Conservation (phyloP, 192 early-diverging fungal species). For the Coemansia sp. region DNA sequence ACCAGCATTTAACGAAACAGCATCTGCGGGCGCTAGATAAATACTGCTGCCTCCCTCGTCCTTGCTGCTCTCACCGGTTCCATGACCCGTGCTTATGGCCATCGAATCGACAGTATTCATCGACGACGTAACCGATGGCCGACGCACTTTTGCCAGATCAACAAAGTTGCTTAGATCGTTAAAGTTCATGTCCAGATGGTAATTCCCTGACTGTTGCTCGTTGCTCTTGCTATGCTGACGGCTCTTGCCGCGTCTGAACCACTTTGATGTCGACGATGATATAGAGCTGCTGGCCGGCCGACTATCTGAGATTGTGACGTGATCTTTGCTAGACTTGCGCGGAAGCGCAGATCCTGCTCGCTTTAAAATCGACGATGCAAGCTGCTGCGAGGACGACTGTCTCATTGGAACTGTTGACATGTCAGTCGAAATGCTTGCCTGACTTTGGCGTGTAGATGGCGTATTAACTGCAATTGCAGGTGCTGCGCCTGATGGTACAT, state of each 20-base stretch:
- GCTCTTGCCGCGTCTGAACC: slow-evolving; percentile 43
- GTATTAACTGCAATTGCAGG: slow-evolving; percentile 21
- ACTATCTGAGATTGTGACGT: slow-evolving; percentile 2
- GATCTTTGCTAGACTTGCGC: slow-evolving; percentile 15
- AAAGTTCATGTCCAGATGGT: slow-evolving; percentile 55
- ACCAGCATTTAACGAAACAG: slow-evolving; percentile 14
- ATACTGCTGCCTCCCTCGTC: slow-evolving; percentile 18
- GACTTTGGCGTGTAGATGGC: slow-evolving; percentile 33
- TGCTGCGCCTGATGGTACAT: neutral
- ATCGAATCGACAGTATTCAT: slow-evolving; percentile 40
- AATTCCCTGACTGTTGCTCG: slow-evolving; percentile 14
- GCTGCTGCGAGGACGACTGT: slow-evolving; percentile 18
- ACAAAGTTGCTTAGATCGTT: slow-evolving; percentile 49
- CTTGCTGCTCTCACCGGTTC: slow-evolving; percentile 29
- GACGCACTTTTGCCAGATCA: slow-evolving; percentile 45
- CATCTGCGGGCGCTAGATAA: slow-evolving; percentile 8
- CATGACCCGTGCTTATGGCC: slow-evolving; percentile 26
- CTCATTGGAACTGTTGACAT: neutral
- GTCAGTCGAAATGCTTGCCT: slow-evolving; percentile 20
- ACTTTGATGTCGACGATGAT: slow-evolving; percentile 24
- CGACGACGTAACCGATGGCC: slow-evolving; percentile 48
- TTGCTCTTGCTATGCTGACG: slow-evolving; percentile 20
- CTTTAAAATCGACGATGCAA: slow-evolving; percentile 22
- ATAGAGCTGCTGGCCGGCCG: slow-evolving; percentile 16
- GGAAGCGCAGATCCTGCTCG: slow-evolving; percentile 36